Evolutionary conservation across 2,329 filamentous ascomycete genomes (phyloP).

Genomic region (Zopfia rhizophila): DNA sequence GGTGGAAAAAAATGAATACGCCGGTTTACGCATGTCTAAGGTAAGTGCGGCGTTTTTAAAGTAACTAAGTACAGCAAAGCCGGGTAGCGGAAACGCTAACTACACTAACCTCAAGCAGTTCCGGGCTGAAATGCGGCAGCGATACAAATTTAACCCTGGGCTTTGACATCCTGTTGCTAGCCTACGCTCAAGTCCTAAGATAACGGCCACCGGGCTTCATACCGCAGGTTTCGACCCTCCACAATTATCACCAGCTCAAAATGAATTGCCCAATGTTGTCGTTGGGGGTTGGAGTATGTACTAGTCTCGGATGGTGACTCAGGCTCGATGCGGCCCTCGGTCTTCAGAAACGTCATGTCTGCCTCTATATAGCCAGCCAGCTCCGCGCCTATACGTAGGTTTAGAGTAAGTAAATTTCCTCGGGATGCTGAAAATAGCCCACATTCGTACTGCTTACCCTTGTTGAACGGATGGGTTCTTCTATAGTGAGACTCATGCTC

Average conservation of each 20-base stretch:
- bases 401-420: background rate
- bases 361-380: conserved; percentile 16
- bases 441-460: conserved; percentile 15
- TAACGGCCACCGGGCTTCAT: conserved; percentile 22
- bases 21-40: too few relatives aligned
- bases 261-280: conserved; percentile 19
- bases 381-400: conserved; percentile 18
- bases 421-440: too few relatives aligned
- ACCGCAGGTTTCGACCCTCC: conserved; percentile 24
- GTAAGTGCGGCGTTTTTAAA: too few relatives aligned
- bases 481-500: conserved; percentile 17
- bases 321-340: conserved; percentile 18
- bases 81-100: too few relatives aligned
- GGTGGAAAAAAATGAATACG: too few relatives aligned
- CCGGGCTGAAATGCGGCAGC: conserved; percentile 26
- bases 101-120: too few relatives aligned
- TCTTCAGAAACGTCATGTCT: conserved; percentile 23
- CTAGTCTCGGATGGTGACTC: conserved; percentile 10
- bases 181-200: conserved; percentile 6
- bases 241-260: conserved; percentile 27
- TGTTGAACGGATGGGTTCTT: conserved; percentile 13
- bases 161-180: conserved; percentile 10
- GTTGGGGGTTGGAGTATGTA: background rate
- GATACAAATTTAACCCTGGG: conserved; percentile 18
- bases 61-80: too few relatives aligned